Base-by-base conservation (phyloP, 1,139 yeast species). In the Hansenula lynferdii region DNA sequence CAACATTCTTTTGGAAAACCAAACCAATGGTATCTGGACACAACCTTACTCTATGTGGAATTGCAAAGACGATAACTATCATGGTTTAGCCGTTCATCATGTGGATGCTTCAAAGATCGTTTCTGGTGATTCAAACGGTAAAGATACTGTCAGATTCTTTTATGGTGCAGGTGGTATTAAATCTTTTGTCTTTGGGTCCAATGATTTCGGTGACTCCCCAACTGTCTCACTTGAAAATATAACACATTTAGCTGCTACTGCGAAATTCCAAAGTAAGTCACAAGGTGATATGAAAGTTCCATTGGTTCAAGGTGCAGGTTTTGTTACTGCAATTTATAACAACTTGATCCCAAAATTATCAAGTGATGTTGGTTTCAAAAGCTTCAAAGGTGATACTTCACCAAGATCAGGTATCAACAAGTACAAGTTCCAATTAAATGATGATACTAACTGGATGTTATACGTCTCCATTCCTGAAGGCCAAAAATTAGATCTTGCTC, bases 1-100 rank as follows among this genome's bases (percentile, higher is more conserved):
- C 9, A 89, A 89, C 60, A 64, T 87, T 56, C 63, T 86, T 43
- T 71, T 89, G 19, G 92, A 71, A 1, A 63, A 65, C 30, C 92
- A 85, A 54, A 72, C 74, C 10, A 62, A 75, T 39, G 82, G 75
- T 3, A 74, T 81, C 5, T 86, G 85, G 81, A 76, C 95, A 2
- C 89, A 82, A 52, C 97, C 97, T 2, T 87, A 85, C 55, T 79
- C 87, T 2, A 61, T 87, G 31, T 85, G 86, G 80, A 79, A 68
- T 58, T 64, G 75, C 5, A 64, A 57, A 33, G 70, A 66, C 18
- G 48, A 56, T 7, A 61, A 59, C 18, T 69, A 62, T 42, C 60
- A 59, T 38, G 85, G 85, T 1, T 63, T 87, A 36, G 95, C 82
- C 3, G 69, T 85, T 10, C 76, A 85, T 33, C 89, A 85, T 50